phyloP scores from a whole-genome alignment of 1,139 yeast genomes.

The Yamadazyma oceani region DNA sequence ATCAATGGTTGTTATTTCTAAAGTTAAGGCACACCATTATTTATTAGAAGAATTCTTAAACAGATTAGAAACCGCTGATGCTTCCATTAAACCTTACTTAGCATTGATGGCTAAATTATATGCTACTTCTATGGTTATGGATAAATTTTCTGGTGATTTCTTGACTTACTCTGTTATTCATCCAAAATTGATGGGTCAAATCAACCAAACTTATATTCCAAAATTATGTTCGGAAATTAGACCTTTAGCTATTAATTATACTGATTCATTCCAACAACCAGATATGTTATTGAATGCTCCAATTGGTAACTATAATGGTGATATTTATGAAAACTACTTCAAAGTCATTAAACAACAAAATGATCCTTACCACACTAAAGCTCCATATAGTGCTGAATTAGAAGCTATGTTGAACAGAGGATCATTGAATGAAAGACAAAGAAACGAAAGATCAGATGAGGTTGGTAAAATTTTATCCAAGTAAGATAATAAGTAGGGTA shows the following conservation, averaged over 20 bases:
- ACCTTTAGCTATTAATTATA: constrained; percentile 73
- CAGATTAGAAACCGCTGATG: constrained; percentile 27
- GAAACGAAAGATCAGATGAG: constrained; percentile 45
- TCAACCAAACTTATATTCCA: constrained; percentile 46
- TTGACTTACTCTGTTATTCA: constrained; percentile 61
- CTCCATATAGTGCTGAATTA: constrained; percentile 57
- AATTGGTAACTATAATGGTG: constrained; percentile 82
- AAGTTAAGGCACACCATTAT: constrained; percentile 62
- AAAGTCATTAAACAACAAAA: constrained; percentile 49
- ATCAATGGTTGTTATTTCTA: constrained; percentile 55
- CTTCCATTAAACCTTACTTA: constrained; percentile 28
- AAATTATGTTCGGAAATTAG: constrained; percentile 52
- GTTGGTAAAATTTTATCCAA: constrained; percentile 35
- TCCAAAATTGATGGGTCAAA: constrained; percentile 43
- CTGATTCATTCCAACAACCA: constrained; percentile 87
- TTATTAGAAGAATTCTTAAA: constrained; percentile 44
- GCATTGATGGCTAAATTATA: constrained; percentile 45
- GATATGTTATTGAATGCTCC: constrained; percentile 87
- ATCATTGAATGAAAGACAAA: constrained; percentile 47
- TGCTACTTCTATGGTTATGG: constrained; percentile 67
- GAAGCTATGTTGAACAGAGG: constrained; percentile 55
- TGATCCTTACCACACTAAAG: constrained; percentile 55
- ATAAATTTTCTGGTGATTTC: constrained; percentile 74
- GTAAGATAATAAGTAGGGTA: too few relatives aligned
- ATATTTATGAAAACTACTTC: constrained; percentile 80